Evolutionary conservation across 768 basidiomycete genomes (phyloP).

Genomic region (Harrya chromipes): DNA sequence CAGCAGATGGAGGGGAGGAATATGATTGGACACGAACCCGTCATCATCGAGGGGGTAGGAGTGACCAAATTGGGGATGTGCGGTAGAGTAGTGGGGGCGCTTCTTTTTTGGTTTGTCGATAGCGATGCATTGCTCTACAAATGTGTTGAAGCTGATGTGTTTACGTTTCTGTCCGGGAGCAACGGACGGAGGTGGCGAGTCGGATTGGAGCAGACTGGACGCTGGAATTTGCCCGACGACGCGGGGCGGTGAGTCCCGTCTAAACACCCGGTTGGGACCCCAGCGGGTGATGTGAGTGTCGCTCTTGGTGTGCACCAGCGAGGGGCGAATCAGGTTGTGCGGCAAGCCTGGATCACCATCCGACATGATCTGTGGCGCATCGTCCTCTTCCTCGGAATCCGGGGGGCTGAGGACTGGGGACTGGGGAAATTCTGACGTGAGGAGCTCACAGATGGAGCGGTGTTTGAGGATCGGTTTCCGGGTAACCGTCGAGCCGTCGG

Average conservation of each 20-base stretch:
- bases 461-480: constrained; percentile 94
- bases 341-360: constrained; percentile 19
- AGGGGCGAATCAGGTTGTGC: constrained; percentile 40
- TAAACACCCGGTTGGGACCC: constrained; percentile 42
- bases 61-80: constrained; percentile 25
- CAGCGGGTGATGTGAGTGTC: constrained; percentile 75
- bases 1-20: not conserved
- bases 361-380: constrained; percentile 14
- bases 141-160: constrained; percentile 97
- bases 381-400: constrained; percentile 49
- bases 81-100: constrained; percentile 9
- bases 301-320: constrained; percentile 79
- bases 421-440: constrained; percentile 66
- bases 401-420: constrained; percentile 61
- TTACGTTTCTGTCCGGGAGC: constrained; percentile 53
- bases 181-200: constrained; percentile 16
- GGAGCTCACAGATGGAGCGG: constrained; percentile 86
- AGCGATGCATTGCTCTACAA: constrained; percentile 94
- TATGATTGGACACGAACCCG: constrained; percentile 45
- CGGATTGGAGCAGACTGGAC: constrained; percentile 14
- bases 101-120: constrained; percentile 68
- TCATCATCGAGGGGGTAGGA: constrained; percentile 48
- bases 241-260: constrained; percentile 73
- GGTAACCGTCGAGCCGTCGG: constrained; percentile 23
- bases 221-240: constrained; percentile 29